These are phyloP conservation scores for Triangularia verruculosa DNA, from an alignment of 2,329 filamentous ascomycete genomes.

Conservation along the genomic window DNA sequence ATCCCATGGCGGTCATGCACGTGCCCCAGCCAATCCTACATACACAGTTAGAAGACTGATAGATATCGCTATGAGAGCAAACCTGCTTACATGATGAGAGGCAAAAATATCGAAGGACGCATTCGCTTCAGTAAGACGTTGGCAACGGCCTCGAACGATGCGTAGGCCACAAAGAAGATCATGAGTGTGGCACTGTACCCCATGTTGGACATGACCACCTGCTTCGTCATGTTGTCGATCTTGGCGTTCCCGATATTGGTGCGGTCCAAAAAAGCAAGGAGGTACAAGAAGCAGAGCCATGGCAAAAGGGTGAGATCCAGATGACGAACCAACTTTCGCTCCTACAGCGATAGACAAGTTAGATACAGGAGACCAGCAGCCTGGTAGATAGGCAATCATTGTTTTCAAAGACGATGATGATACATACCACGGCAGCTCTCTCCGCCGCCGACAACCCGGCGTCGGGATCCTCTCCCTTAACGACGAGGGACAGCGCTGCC, in stretches of 20 bases:
- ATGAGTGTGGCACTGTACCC: constrained; percentile 74
- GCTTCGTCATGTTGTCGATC: constrained; percentile 51
- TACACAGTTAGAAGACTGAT: background rate
- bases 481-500: background rate
- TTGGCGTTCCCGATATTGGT: constrained; percentile 76
- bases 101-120: constrained; percentile 75
- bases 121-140: constrained; percentile 77
- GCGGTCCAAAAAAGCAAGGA: constrained; percentile 70
- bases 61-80: too few species aligned
- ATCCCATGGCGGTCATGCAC: constrained; percentile 67
- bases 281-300: constrained; percentile 66
- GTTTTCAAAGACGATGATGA: background rate
- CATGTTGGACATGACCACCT: constrained; percentile 58
- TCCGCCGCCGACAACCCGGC: constrained; percentile 31
- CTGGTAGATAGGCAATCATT: too few species aligned
- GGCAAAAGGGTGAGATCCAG: constrained; percentile 37
- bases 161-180: constrained; percentile 85
- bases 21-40: constrained; percentile 61
- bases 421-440: constrained; percentile 30
- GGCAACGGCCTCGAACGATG: constrained; percentile 72
- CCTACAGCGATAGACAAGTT: constrained; percentile 22
- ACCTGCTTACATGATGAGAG: constrained; percentile 68
- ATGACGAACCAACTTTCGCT: constrained; percentile 33
- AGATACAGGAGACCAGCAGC: too few species aligned
- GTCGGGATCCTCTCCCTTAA: constrained; percentile 30